These are phyloP conservation scores for Przewalskia tangutica DNA, from an alignment of 257 asterid genomes.

Conservation along the genomic window DNA sequence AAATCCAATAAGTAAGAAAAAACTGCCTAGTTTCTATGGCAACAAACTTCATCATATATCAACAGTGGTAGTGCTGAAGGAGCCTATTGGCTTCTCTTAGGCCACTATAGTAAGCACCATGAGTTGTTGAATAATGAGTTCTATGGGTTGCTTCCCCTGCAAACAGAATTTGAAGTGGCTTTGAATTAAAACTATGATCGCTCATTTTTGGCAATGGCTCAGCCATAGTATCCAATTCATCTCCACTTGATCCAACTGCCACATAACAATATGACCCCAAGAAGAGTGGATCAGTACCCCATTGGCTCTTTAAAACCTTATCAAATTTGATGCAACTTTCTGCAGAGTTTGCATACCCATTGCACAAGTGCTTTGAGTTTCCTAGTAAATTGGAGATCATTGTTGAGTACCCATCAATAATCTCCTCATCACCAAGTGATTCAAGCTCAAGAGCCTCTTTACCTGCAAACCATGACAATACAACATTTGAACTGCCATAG, in stretches of 20 bases:
- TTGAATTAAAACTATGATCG: background rate
- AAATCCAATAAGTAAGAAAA: background rate
- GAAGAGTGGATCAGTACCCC: slow-evolving; percentile 92
- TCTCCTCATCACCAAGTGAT: slow-evolving; percentile 48
- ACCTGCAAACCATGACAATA: slow-evolving; percentile 82
- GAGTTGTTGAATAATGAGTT: slow-evolving; percentile 90
- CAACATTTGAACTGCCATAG: slow-evolving; percentile 39
- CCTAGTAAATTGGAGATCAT: slow-evolving; percentile 42
- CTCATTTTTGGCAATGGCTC: slow-evolving; percentile 57
- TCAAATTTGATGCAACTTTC: slow-evolving; percentile 21
- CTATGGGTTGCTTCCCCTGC: slow-evolving; percentile 95
- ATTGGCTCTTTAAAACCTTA: slow-evolving; percentile 53
- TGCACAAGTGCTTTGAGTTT: background rate
- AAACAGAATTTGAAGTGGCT: slow-evolving; percentile 58
- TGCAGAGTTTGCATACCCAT: slow-evolving; percentile 3
- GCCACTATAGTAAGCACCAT: slow-evolving; percentile 92
- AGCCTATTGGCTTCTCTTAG: slow-evolving; percentile 90
- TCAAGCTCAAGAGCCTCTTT: slow-evolving; percentile 70
- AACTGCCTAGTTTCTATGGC: slow-evolving; percentile 1
- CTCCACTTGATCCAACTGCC: slow-evolving; percentile 75
- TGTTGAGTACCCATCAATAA: slow-evolving; percentile 44
- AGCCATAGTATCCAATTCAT: slow-evolving; percentile 70
- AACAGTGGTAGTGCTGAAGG: slow-evolving; percentile 54
- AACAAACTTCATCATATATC: slow-evolving; percentile 15
- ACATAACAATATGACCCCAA: slow-evolving; percentile 79